phyloP scores from a whole-genome alignment of 352 stramenopile species.

The Phytopythium helicoides region DNA sequence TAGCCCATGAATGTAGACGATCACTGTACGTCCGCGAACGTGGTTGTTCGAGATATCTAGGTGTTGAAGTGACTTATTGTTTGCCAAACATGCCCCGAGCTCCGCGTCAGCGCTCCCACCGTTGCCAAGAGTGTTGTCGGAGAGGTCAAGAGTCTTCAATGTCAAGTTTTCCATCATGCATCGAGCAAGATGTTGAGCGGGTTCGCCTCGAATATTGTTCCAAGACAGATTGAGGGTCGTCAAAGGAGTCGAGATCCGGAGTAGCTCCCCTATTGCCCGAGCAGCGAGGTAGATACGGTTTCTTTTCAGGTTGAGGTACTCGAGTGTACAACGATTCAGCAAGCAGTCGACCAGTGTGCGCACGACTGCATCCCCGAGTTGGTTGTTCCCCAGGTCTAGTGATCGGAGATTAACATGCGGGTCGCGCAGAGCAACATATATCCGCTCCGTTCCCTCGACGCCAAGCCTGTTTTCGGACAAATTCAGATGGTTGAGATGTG shows the following conservation, averaged over 20 bases:
- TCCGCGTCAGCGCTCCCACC: constrained; percentile 63
- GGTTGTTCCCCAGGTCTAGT: constrained; percentile 72
- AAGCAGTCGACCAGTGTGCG: constrained; percentile 55
- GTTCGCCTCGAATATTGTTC: constrained; percentile 74
- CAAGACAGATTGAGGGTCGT: constrained; percentile 62
- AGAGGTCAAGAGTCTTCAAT: constrained; percentile 59
- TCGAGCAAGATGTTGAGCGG: constrained; percentile 53
- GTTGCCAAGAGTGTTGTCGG: constrained; percentile 71
- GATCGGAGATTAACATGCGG: constrained; percentile 55
- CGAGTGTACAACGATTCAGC: constrained; percentile 65
- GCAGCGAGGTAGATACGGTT: constrained; percentile 72
- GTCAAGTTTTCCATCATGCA: constrained; percentile 77
- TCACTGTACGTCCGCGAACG: constrained; percentile 50
- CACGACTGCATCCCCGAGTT: constrained; percentile 63
- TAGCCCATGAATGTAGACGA: constrained; percentile 61
- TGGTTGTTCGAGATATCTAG: constrained; percentile 74
- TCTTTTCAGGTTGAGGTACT: constrained; percentile 51
- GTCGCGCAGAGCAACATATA: constrained; percentile 54
- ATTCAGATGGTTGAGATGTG: constrained; percentile 55
- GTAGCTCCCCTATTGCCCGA: constrained; percentile 49
- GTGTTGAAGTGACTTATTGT: constrained; percentile 57
- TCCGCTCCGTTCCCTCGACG: constrained; percentile 43
- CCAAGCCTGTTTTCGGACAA: constrained; percentile 69
- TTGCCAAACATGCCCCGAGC: constrained; percentile 55
- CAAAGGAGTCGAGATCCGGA: constrained; percentile 61